Conservation (phyloP, 2,329 filamentous ascomycete genomes). For the Fusarium nygamai region DNA sequence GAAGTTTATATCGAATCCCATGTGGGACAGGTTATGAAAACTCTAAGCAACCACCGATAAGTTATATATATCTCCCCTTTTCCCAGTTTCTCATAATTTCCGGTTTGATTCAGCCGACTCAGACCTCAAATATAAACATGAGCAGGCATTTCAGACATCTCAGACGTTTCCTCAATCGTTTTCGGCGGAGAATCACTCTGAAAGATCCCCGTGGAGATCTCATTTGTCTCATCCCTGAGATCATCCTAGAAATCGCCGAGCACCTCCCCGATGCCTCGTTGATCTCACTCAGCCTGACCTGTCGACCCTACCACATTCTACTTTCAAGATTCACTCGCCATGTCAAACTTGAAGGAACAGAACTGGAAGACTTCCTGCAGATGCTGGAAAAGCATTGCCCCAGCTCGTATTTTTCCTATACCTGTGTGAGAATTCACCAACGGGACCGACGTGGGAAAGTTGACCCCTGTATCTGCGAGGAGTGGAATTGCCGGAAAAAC, state of each 20-base stretch:
- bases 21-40: background rate
- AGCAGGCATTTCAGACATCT: too few species aligned
- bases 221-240: background rate
- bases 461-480: accelerated
- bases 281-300: conserved; percentile 4
- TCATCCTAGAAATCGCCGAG: background rate
- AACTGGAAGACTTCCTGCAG: background rate
- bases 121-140: background rate
- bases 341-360: background rate
- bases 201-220: conserved; percentile 1
- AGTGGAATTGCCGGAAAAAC: accelerated
- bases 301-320: background rate
- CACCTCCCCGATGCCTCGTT: background rate
- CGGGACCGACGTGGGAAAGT: background rate
- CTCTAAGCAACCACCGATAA: background rate
- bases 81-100: background rate
- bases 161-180: background rate
- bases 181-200: background rate
- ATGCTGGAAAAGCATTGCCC: background rate
- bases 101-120: background rate
- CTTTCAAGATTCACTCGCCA: background rate
- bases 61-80: background rate
- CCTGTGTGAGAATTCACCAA: background rate
- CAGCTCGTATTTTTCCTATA: conserved; percentile 1
- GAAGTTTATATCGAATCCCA: background rate